Evolutionary conservation across 495 filamentous ascomycete genomes (phyloP), one percentile per base, ranked within the genome.

Genomic region (Penicillium cinerascens): DNA sequence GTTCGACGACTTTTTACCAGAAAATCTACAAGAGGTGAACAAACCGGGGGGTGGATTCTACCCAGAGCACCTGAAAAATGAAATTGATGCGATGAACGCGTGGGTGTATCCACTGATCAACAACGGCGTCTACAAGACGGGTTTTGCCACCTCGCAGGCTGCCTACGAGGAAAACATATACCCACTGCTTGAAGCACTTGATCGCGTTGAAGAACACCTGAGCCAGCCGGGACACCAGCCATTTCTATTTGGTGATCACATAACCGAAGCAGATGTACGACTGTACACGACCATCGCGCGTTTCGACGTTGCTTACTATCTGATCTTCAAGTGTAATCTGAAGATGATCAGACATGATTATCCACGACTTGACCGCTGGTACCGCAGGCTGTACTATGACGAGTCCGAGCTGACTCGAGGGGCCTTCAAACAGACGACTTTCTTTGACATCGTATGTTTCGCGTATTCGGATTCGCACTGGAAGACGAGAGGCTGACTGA

Each of bases 291-390:
- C 86, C 0, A 74, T 87, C 27, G 76, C 82, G 36, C 76, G 87
- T 23, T 88, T 88, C 54, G 85, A 90, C 64, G 78, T 82, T 23
- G 79, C 79, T 15, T 83, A 82, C 47, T 88, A 88, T 65, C 73
- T 83, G 49, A 83, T 87, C 64, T 88, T 88, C 73, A 79, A 78
- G 60, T 86, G 84, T 63, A 89, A 88, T 63, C 37, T 89, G 42
- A 81, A 81, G 52, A 84, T 87, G 73, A 86, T 90, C 50, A 71
- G 85, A 26, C 73, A 77, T 52, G 86, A 84, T 52, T 92, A 90
- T 64, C 88, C 88, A 11, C 67, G 68, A 6, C 71, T 91, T 26
- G 78, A 91, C 58, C 68, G 66, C 42, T 91, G 88, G 88, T 71
- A 89, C 66, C 71, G 82, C 52, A 71, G 79, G 33, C 69, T 92